Conservation (phyloP, 768 basidiomycete genomes). For the Termitomyces sp. region DNA sequence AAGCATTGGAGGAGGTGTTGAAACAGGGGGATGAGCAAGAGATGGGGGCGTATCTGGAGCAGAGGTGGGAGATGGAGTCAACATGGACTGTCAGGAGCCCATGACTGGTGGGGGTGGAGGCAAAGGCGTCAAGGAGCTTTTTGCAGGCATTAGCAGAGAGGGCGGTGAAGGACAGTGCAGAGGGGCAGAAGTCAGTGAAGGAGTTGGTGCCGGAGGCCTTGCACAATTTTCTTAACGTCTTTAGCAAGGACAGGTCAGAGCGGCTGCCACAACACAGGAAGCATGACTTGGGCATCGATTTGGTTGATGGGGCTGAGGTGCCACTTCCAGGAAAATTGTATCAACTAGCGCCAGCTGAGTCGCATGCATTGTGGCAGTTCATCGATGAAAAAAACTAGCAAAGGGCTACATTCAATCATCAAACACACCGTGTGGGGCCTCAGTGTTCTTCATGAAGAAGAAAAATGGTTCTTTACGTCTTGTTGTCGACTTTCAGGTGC, state of each 20-base stretch:
- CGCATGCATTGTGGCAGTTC: not conserved
- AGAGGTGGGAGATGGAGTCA: not conserved
- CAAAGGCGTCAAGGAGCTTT: not conserved
- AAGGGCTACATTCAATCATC: too few species aligned
- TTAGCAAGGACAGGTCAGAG: not conserved
- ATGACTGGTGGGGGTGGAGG: not conserved
- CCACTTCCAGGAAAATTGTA: not conserved
- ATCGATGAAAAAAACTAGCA: not conserved
- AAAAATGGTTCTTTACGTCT: not conserved
- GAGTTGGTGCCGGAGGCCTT: not conserved
- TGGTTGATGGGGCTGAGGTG: not conserved
- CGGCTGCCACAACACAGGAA: not conserved
- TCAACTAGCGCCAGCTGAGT: not conserved
- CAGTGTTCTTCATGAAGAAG: too few species aligned
- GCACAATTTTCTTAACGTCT: not conserved
- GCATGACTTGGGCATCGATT: not conserved
- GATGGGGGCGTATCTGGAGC: not conserved
- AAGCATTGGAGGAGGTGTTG: too few species aligned
- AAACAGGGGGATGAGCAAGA: too few species aligned
- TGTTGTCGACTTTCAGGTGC: too few species aligned
- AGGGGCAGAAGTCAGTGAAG: not conserved
- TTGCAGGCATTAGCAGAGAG: not conserved
- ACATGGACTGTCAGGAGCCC: not conserved
- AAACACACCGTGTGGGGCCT: too few species aligned
- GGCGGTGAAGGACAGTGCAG: not conserved